These are phyloP conservation scores for Zasmidium cellare DNA, from an alignment of 2,329 filamentous ascomycete species.

Conservation along the genomic window DNA sequence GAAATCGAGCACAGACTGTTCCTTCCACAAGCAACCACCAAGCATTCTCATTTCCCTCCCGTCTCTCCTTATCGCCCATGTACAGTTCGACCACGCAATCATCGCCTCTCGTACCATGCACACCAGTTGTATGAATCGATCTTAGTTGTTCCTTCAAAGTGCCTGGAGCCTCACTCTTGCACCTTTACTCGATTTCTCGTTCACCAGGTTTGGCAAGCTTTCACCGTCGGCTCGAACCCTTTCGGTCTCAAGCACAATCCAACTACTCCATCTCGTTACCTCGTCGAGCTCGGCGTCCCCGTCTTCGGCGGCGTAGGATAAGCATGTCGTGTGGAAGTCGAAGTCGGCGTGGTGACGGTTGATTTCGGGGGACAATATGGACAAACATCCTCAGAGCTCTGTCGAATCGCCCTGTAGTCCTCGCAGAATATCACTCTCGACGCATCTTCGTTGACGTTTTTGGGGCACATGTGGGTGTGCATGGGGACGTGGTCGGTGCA, in stretches of 20 bases:
- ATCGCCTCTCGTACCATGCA: no score
- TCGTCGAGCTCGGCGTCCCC: constrained; percentile 17
- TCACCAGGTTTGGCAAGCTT: background rate
- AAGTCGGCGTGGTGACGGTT: constrained; percentile 12
- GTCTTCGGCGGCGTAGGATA: constrained; percentile 26
- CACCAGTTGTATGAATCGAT: no score
- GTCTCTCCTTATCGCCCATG: no score
- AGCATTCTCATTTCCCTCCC: no score
- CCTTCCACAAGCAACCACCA: no score
- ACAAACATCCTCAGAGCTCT: constrained; percentile 15
- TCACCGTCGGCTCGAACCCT: background rate
- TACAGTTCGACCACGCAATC: no score
- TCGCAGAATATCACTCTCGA: constrained; percentile 34
- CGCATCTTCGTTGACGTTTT: constrained; percentile 30
- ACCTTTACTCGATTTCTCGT: no score
- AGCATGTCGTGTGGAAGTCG: constrained; percentile 6
- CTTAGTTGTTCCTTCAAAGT: no score
- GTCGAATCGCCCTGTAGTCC: constrained; percentile 28
- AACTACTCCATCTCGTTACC: constrained; percentile 5
- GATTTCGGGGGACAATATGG: constrained; percentile 22
- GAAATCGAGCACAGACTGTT: no score
- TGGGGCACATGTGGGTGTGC: constrained; percentile 33
- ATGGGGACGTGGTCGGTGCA: constrained; percentile 31
- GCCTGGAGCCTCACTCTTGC: no score
- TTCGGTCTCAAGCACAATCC: background rate